Base-by-base conservation (phyloP, 805 yeast species). In the Schizosaccharomyces osmophilus region DNA sequence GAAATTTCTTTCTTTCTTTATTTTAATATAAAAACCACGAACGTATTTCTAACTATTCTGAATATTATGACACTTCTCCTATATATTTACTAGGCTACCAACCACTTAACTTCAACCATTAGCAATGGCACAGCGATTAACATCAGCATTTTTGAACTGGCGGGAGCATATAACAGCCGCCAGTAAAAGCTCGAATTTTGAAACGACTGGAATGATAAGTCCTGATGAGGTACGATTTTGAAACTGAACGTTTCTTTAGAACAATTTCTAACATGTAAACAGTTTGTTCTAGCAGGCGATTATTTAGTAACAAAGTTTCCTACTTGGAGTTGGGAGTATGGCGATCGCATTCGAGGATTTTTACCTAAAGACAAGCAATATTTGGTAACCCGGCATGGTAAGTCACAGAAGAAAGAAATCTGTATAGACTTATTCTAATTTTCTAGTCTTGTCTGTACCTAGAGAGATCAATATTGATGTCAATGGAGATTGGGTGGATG, bases 121-220 rank as follows among this genome's bases (percentile, higher is more conserved):
- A n/a, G 9, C 60, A 17, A 57, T 57, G 48, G 78, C 77, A 79
- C 66, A 86, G 43, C 79, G 95, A 69, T 41, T 67, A 36, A 66
- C 65, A 60, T 85, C 95, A 45, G 83, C 85, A 26, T 73, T 88
- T 64, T 83, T 93, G 63, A 83, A 88, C 8, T 78, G 89, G 74
- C 78, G 97, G 66, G 98, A 93, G 71, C 90, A 89, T 68, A 74
- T 93, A 62, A 90, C 98, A 2, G 98, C 98, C 1, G 82, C 90
- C 1, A 78, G 83, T 55, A 87, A 89, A 71, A 79, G 75, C n/a
- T 88, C 97, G 31, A 87, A 93, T 19, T 93, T 88, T 73, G 76
- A 81, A 62, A 73, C 77, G 59, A 85, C 96, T 0, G 98, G 98
- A 3, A 93, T 90, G 70, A 83, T 93, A 61, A 86, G 95, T 0